These are phyloP conservation scores for Acanthamoeba royreba DNA, from an alignment of 208 protist genomes.

Conservation along the genomic window DNA sequence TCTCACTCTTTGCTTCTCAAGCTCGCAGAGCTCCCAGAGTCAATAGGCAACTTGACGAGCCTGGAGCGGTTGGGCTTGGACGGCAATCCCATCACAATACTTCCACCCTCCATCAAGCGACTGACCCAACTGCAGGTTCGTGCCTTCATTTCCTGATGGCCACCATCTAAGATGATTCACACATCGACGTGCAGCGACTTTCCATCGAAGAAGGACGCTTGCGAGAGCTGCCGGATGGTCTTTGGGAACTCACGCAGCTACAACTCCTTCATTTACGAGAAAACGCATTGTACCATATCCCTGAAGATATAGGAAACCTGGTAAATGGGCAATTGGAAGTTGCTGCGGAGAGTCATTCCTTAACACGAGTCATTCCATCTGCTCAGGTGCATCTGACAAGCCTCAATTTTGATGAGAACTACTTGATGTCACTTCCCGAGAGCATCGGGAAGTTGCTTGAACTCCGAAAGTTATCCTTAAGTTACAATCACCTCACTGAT, in stretches of 20 bases:
- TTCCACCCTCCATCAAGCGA: not conserved
- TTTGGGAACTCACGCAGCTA: not conserved
- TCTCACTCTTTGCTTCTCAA: not conserved
- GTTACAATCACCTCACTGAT: not conserved
- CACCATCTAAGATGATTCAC: not conserved
- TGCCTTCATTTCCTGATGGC: not conserved
- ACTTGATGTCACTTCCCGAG: not conserved
- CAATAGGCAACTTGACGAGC: not conserved
- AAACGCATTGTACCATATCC: not conserved
- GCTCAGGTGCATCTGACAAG: not conserved
- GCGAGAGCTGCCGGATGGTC: not conserved
- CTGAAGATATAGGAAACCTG: not conserved
- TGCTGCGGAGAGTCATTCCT: not conserved
- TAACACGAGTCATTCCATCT: not conserved
- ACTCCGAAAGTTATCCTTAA: not conserved
- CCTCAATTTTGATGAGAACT: not conserved
- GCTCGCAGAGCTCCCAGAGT: not conserved
- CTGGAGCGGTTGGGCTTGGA: not conserved
- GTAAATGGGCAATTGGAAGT: not conserved
- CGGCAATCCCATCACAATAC: not conserved
- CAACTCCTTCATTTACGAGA: not conserved
- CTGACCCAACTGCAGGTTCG: not conserved
- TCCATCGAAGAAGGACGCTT: not conserved
- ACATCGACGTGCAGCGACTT: not conserved
- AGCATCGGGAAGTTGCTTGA: not conserved